Evolutionary conservation across 345 rosid genomes (phyloP).

Genomic region (Brassica cretica): DNA sequence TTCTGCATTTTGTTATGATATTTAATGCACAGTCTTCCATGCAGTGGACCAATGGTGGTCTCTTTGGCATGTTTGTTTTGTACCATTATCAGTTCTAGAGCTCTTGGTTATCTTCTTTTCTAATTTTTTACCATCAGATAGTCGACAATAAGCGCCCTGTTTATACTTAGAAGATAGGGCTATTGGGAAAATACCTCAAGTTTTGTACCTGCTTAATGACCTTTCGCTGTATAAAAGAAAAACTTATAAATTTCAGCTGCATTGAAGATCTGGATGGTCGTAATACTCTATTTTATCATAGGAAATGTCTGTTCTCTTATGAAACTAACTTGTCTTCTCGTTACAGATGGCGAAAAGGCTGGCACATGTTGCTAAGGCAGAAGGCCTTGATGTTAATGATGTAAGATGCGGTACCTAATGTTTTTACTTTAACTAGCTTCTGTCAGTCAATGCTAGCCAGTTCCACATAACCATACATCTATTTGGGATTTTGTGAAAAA

Average conservation of each 20-base stretch:
- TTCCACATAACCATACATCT: constrained; percentile 13
- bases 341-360: constrained; percentile 94
- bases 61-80: constrained; percentile 22
- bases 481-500: neutral
- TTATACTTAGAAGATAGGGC: constrained; percentile 5
- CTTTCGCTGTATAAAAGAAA: neutral
- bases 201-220: neutral
- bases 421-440: constrained; percentile 13
- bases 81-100: neutral
- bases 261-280: constrained; percentile 8
- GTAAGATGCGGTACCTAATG: constrained; percentile 39
- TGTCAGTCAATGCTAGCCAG: constrained; percentile 22
- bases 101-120: neutral
- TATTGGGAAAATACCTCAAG: neutral
- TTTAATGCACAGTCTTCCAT: constrained; percentile 21
- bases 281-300: constrained; percentile 1
- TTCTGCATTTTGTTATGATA: constrained; percentile 7
- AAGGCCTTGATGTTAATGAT: constrained; percentile 83
- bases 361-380: constrained; percentile 75
- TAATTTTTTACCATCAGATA: constrained; percentile 2
- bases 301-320: constrained; percentile 17
- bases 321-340: constrained; percentile 28
- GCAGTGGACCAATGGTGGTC: constrained; percentile 2
- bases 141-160: constrained; percentile 8
- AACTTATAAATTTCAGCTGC: neutral